phyloP scores from a whole-genome alignment of 305 asterid species.

The Fraxinus albicans region DNA sequence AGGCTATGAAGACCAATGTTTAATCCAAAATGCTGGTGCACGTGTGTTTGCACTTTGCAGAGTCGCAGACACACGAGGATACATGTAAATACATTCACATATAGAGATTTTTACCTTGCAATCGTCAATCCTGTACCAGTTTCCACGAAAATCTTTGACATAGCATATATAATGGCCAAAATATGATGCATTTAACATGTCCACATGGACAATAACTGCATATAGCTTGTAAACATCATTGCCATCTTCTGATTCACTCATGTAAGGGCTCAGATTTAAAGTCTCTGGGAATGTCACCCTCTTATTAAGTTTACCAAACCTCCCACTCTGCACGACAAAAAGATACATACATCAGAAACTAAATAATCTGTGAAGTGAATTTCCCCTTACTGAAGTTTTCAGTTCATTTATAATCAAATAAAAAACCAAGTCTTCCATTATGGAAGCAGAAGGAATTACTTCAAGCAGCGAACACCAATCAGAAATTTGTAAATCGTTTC shows the following conservation, averaged over 20 bases:
- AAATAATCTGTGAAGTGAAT: constrained; percentile 8
- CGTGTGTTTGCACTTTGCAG: not conserved
- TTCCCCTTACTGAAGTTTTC: not conserved
- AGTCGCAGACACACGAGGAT: not conserved
- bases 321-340: constrained; percentile 68
- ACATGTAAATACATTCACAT: not conserved
- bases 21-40: not conserved
- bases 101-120: constrained; percentile 58
- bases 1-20: not conserved
- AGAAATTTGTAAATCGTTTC: not conserved
- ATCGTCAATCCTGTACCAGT: constrained; percentile 89
- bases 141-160: constrained; percentile 71
- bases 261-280: constrained; percentile 72
- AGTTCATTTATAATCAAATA: constrained; percentile 1
- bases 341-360: constrained; percentile 19
- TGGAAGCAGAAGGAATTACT: not conserved
- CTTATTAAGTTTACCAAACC: constrained; percentile 93
- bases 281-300: constrained; percentile 89
- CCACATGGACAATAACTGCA: constrained; percentile 93
- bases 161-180: constrained; percentile 97
- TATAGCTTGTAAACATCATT: constrained; percentile 77
- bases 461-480: not conserved
- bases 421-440: not conserved
- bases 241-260: constrained; percentile 66
- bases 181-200: constrained; percentile 95